These are phyloP conservation scores for Pythium brachiatum DNA, from an alignment of 352 stramenopile species.

Conservation along the genomic window DNA sequence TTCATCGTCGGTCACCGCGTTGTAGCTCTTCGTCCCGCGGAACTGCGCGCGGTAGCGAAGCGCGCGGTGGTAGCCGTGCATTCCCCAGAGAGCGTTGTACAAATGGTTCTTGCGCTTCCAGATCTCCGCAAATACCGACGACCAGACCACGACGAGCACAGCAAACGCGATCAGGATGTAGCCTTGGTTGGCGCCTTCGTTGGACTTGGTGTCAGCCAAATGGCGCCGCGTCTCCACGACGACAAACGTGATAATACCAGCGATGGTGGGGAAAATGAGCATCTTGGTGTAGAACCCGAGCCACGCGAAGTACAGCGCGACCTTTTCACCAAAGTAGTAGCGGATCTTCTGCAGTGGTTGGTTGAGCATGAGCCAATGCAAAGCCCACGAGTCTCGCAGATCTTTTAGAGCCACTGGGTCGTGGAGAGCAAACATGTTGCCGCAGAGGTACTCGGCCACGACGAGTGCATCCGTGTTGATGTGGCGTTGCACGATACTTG, in stretches of 20 bases:
- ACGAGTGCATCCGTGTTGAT: conserved; percentile 72
- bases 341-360: conserved; percentile 88
- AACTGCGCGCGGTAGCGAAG: conserved; percentile 87
- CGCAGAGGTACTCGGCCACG: conserved; percentile 47
- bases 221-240: conserved; percentile 39
- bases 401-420: conserved; percentile 65
- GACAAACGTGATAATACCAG: conserved; percentile 75
- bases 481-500: conserved; percentile 70
- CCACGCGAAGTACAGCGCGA: conserved; percentile 91
- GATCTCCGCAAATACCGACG: conserved; percentile 80
- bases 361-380: conserved; percentile 70
- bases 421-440: conserved; percentile 88
- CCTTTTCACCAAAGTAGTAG: conserved; percentile 90
- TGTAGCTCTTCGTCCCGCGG: conserved; percentile 64
- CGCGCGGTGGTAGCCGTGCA: conserved; percentile 67
- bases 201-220: conserved; percentile 29
- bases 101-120: conserved; percentile 89
- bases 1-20: conserved; percentile 60
- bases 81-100: conserved; percentile 83
- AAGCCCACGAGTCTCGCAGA: conserved; percentile 71
- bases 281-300: conserved; percentile 93
- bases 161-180: conserved; percentile 80
- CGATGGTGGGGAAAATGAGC: conserved; percentile 75
- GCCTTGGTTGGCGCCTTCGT: conserved; percentile 40
- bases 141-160: conserved; percentile 86